Base-by-base conservation (phyloP, 129 eudicot species). In the Gnaphalium uliginosum region DNA sequence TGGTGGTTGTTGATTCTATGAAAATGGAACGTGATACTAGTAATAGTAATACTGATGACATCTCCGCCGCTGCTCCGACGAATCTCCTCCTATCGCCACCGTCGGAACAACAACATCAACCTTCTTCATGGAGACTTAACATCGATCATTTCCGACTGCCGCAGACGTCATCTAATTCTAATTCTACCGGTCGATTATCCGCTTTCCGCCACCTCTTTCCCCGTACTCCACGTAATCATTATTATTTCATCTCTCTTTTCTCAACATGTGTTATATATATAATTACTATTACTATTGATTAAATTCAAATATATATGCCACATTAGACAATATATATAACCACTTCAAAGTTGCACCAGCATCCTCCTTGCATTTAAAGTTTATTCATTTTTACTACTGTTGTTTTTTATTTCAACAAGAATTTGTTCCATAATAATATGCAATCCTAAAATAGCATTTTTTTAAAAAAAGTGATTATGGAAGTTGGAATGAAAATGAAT, bases 61-160 rank as follows among this genome's bases (percentile, higher is more conserved):
- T 25, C 23, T 60, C 24, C 18, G 67, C 43, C 14, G 74, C 51
- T 51, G 25, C 53, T 65, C 30, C 73, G 3, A 35, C 68, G 2
- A 64, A 30, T 50, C 33, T 27, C 72, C 56, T 78, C 41, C 59
- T 78, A 48, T 78, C 82, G 35, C 77, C 82, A 18, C 79, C 75
- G 26, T 63, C 60, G 54, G 33, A 33, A 18, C 69, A 73, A 63
- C 39, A 56, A 56, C 6, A 22, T 6, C 25, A 56, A 62, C 35
- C 79, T 26, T 73, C 79, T 41, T 79, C 83, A 66, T 79, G 83
- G 83, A 66, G 83, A 56, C 83, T 79, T 14, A 79, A 79, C 54
- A 66, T 79, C 5, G 78, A 79, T 24, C 79, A 79, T 32, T 79
- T 79, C 19, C 83, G 77, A 26, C 83, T 79, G n/a, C 83, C 83